phyloP scores from a whole-genome alignment of 177 flowering plant species.

The Vitis hybrid region DNA sequence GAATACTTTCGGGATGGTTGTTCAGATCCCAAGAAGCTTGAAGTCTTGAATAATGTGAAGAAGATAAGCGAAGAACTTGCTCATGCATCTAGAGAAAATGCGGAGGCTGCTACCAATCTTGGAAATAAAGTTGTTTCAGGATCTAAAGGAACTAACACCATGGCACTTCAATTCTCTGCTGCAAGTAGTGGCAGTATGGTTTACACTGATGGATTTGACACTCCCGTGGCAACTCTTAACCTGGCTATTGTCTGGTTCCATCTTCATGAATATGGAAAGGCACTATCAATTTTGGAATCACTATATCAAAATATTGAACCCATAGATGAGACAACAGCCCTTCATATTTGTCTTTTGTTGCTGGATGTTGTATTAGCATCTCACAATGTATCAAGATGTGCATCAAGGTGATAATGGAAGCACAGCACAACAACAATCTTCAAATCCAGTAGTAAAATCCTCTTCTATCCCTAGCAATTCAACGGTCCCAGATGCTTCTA shows the following conservation, averaged over 20 bases:
- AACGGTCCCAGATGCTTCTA: conserved; percentile 39
- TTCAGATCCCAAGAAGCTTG: no score
- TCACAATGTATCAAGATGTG: no score
- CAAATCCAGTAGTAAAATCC: conserved; percentile 43
- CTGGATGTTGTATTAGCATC: conserved; percentile 44
- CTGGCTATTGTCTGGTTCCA: conserved; percentile 75
- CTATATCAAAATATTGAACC: conserved; percentile 85
- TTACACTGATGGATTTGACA: conserved; percentile 67
- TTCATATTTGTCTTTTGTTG: conserved; percentile 72
- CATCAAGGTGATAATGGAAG: conserved; percentile 64
- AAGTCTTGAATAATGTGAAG: conserved; percentile 24
- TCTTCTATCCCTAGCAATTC: conserved; percentile 47
- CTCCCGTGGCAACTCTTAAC: conserved; percentile 68
- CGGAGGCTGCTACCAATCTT: conserved; percentile 38
- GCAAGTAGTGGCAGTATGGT: conserved; percentile 32
- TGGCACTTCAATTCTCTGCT: conserved; percentile 32
- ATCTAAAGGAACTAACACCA: conserved; percentile 41
- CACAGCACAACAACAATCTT: conserved; percentile 41
- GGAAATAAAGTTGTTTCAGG: conserved; percentile 47
- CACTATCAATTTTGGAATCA: conserved; percentile 71
- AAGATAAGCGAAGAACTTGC: conserved; percentile 3
- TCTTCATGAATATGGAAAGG: conserved; percentile 75
- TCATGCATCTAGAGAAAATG: conserved; percentile 33
- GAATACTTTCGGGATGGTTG: no score
- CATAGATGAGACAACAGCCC: conserved; percentile 75